Evolutionary conservation across 768 basidiomycete species (phyloP).

Genomic region (Dioszegia hungarica): DNA sequence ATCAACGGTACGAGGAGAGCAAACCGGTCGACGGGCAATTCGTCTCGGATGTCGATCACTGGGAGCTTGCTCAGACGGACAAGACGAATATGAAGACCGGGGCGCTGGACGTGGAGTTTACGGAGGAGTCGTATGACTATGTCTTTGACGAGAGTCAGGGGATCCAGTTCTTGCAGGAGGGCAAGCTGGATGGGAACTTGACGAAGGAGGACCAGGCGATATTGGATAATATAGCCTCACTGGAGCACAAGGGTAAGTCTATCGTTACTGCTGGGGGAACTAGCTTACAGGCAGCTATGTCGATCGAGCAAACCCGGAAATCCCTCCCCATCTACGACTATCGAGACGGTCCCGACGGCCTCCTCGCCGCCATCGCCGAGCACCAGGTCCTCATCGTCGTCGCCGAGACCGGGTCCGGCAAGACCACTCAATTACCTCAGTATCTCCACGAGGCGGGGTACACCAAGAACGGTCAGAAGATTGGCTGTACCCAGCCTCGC

Average conservation of each 20-base stretch:
- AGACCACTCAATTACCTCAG: constrained; percentile 96
- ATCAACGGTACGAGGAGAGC: constrained; percentile 84
- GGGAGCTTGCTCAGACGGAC: constrained; percentile 86
- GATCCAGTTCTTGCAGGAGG: constrained; percentile 88
- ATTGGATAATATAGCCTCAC: constrained; percentile 82
- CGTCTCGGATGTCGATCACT: constrained; percentile 93
- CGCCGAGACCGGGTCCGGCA: constrained; percentile 97
- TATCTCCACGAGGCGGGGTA: constrained; percentile 98
- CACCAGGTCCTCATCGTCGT: constrained; percentile 96
- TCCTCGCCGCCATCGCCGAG: constrained; percentile 80
- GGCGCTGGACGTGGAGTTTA: constrained; percentile 78
- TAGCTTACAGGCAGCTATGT: constrained; percentile 54
- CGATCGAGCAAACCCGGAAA: constrained; percentile 90
- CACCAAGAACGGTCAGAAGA: constrained; percentile 69
- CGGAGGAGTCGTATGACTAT: constrained; percentile 86
- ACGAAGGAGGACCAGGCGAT: constrained; percentile 79
- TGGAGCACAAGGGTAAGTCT: constrained; percentile 74
- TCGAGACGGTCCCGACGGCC: constrained; percentile 65
- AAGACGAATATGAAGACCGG: constrained; percentile 86
- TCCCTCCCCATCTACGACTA: constrained; percentile 85
- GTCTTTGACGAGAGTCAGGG: constrained; percentile 98
- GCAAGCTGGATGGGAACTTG: constrained; percentile 61
- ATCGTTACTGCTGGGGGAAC: neutral
- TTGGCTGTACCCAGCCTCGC: constrained; percentile 96
- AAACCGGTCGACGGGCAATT: constrained; percentile 76